A percentile compares a stretch with the other conserved stretches of the same genome.
Conservation (phyloP, 495 filamentous ascomycete species). For the Wilcoxina mikolae region DNA sequence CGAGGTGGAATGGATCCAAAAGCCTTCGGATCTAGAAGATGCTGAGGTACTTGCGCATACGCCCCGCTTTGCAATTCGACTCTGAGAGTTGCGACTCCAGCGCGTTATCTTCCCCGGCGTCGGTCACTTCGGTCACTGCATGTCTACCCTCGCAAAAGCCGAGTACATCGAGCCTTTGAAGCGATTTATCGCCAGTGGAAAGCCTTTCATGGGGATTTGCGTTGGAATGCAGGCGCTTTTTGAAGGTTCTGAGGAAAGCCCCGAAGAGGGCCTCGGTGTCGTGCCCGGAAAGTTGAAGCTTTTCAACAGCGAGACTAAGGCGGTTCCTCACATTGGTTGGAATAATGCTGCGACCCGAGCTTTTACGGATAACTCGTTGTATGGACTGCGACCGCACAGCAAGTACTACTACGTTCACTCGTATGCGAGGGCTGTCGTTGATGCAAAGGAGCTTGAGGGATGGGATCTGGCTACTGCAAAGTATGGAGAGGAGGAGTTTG, state of each 20-base stretch:
- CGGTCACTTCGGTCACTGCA: constrained; percentile 92
- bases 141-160: constrained; percentile 60
- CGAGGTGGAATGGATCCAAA: constrained; percentile 78
- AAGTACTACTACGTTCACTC: constrained; percentile 99
- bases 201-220: constrained; percentile 96
- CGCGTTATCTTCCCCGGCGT: constrained; percentile 79
- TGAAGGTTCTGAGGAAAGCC: constrained; percentile 63
- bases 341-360: constrained; percentile 55
- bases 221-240: constrained; percentile 89
- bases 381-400: constrained; percentile 58
- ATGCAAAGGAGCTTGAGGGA: constrained; percentile 62
- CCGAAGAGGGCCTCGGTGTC: constrained; percentile 55
- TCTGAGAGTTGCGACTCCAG: constrained; percentile 13
- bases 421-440: constrained; percentile 70
- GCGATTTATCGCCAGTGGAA: constrained; percentile 66
- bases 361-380: constrained; percentile 37
- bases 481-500: constrained; percentile 81
- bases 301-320: constrained; percentile 63
- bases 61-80: background rate
- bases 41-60: constrained; percentile 52
- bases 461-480: constrained; percentile 79
- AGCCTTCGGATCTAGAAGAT: constrained; percentile 63
- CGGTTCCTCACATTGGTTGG: constrained; percentile 97
- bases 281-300: constrained; percentile 55
- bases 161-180: constrained; percentile 69